A percentile compares a stretch with the other conserved stretches of the same genome.
Conservation (phyloP, 2,329 filamentous ascomycete genomes). For the Colletotrichum gigasporum region DNA sequence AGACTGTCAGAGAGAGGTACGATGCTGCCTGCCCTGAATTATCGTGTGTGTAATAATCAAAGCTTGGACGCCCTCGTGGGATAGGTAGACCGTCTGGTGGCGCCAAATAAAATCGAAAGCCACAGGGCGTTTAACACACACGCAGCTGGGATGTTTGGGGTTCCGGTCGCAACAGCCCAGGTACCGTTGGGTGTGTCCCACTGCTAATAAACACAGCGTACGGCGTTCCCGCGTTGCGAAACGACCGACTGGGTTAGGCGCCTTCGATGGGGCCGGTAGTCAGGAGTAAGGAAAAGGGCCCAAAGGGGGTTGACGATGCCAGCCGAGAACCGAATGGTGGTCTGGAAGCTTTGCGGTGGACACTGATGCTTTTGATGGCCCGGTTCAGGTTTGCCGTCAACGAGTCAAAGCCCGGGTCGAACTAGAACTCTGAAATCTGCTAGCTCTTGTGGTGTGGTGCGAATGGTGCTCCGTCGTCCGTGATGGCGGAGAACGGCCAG, state of each 20-base stretch:
- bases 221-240: conserved; percentile 7
- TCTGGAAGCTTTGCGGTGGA: conserved; percentile 17
- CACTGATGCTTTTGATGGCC: conserved; percentile 23
- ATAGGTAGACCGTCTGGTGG: conserved; percentile 7
- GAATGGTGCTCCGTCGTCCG: not conserved
- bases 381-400: conserved; percentile 25
- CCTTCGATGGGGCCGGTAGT: conserved; percentile 13
- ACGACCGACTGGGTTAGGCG: not conserved
- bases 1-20: conserved; percentile 9
- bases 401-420: conserved; percentile 17
- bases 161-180: too few species aligned
- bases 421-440: conserved; percentile 16
- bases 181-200: not conserved
- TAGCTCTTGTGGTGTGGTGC: not conserved
- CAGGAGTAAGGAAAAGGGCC: conserved; percentile 16
- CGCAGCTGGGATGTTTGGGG: conserved; percentile 2
- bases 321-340: conserved; percentile 20
- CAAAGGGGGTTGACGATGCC: not conserved
- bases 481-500: not conserved
- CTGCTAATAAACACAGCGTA: conserved; percentile 24
- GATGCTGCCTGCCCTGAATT: not conserved
- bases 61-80: conserved; percentile 24
- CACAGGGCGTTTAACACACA: conserved; percentile 21
- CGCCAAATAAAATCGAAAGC: conserved; percentile 18
- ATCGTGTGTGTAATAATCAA: conserved; percentile 15